Evolutionary conservation across 2,329 filamentous ascomycete species (phyloP).

Genomic region (Fusarium sororula): DNA sequence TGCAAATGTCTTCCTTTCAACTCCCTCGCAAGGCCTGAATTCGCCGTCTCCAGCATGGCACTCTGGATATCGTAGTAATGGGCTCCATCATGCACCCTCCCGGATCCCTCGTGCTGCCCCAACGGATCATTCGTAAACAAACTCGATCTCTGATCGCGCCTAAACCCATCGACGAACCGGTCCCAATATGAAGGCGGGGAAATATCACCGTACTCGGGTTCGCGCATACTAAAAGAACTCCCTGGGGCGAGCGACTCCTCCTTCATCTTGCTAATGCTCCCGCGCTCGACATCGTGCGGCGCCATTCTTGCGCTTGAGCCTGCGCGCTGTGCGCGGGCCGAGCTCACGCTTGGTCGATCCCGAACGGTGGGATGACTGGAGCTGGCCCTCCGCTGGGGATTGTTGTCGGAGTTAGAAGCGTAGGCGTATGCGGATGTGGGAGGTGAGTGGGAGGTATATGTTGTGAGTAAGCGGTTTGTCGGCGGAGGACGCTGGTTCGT

Average conservation of each 20-base stretch:
- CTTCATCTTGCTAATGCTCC: slow-evolving; percentile 63
- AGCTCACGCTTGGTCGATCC: slow-evolving; percentile 33
- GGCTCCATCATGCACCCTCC: slow-evolving; percentile 48
- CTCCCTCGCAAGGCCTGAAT: slow-evolving; percentile 77
- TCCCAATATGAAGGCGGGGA: slow-evolving; percentile 47
- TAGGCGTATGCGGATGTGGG: slow-evolving; percentile 6
- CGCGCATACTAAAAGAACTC: slow-evolving; percentile 62
- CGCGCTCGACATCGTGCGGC: slow-evolving; percentile 61
- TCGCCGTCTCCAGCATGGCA: slow-evolving; percentile 77
- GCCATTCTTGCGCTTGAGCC: slow-evolving; percentile 47
- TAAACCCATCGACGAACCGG: slow-evolving; percentile 69
- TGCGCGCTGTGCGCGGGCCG: slow-evolving; percentile 44
- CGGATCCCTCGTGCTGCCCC: slow-evolving; percentile 45
- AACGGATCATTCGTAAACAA: slow-evolving; percentile 58
- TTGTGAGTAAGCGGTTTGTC: slow-evolving; percentile 28
- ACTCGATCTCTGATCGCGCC: slow-evolving; percentile 63
- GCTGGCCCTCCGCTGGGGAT: slow-evolving; percentile 26
- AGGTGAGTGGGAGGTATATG: slow-evolving; percentile 23
- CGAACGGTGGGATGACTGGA: slow-evolving; percentile 27
- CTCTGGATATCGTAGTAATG: slow-evolving; percentile 65
- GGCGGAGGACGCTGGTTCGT: slow-evolving; percentile 17
- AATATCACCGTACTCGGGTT: slow-evolving; percentile 56
- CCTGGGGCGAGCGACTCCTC: slow-evolving; percentile 64
- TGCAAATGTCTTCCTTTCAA: slow-evolving; percentile 88
- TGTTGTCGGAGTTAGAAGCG: slow-evolving; percentile 5